phyloP scores from a whole-genome alignment of 2,329 filamentous ascomycete species.

The Ascochyta lentis region DNA sequence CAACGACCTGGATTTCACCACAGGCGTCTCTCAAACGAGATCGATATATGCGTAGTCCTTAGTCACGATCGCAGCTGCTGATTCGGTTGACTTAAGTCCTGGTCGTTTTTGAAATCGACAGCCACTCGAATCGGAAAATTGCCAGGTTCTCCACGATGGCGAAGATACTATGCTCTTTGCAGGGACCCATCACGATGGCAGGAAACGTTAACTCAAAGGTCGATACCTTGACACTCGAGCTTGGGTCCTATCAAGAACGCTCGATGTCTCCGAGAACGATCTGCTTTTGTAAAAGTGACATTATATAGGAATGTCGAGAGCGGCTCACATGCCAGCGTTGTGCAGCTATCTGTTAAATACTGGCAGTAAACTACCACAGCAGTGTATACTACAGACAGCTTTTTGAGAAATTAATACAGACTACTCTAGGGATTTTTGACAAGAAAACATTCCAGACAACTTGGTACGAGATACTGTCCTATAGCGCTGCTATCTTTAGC shows the following conservation, averaged over 20 bases:
- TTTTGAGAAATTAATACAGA: not conserved
- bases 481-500: not conserved
- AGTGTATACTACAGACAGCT: not conserved
- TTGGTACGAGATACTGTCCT: not conserved
- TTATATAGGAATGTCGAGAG: constrained; percentile 1
- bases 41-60: not conserved
- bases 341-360: not conserved
- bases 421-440: not conserved
- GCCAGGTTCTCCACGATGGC: not conserved
- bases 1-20: not conserved
- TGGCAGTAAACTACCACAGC: not conserved
- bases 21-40: not conserved
- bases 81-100: not conserved
- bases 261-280: not conserved
- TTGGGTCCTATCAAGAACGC: not conserved
- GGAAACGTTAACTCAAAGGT: not conserved
- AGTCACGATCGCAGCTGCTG: not conserved
- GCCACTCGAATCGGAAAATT: not conserved
- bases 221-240: not conserved
- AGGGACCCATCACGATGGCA: not conserved
- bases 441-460: not conserved
- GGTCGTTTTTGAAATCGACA: not conserved
- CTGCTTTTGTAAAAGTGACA: not conserved
- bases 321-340: not conserved
- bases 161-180: not conserved